A percentile compares a stretch with the other conserved stretches of the same genome.
Evolutionary conservation across 495 filamentous ascomycete genomes (phyloP).

Genomic region (Schizothecium vesticola): DNA sequence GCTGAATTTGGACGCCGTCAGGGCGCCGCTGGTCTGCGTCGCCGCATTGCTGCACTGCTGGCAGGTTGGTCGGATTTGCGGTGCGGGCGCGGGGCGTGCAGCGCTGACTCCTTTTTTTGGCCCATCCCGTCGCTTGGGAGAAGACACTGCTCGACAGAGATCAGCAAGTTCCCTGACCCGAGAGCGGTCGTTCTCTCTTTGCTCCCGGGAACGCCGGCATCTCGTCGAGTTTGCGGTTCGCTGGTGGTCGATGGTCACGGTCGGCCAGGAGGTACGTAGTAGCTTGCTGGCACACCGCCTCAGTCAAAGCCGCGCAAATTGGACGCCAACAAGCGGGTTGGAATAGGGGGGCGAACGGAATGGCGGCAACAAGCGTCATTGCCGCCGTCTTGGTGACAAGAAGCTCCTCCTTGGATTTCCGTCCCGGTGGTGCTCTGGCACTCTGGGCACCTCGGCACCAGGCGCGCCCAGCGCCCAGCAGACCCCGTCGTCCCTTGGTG

Average conservation of each 20-base stretch:
- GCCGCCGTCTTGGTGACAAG: conserved; percentile 1
- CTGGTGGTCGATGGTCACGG: background rate
- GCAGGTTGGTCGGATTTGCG: background rate
- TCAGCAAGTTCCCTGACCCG: background rate
- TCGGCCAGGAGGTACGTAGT: background rate
- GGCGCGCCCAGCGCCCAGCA: background rate
- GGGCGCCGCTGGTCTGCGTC: conserved; percentile 5
- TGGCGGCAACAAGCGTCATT: conserved; percentile 4
- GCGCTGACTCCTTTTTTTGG: conserved; percentile 1
- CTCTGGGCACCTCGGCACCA: background rate
- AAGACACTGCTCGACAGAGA: background rate
- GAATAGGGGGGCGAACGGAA: too few relatives aligned
- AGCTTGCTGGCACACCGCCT: conserved; percentile 7
- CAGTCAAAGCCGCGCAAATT: background rate
- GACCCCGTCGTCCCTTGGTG: conserved; percentile 12
- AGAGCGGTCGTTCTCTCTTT: background rate
- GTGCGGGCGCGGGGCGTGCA: conserved; percentile 6
- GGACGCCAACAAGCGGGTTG: background rate
- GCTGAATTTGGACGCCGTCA: conserved; percentile 16
- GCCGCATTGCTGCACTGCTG: background rate
- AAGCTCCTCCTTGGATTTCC: background rate
- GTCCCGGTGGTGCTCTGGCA: background rate
- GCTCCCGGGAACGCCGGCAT: conserved; percentile 15
- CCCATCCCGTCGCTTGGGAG: background rate
- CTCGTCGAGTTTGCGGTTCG: conserved; percentile 2